A percentile compares a stretch with the other conserved stretches of the same genome.
Conservation (phyloP, 2,329 filamentous ascomycete genomes). For the Alternaria triticina region DNA sequence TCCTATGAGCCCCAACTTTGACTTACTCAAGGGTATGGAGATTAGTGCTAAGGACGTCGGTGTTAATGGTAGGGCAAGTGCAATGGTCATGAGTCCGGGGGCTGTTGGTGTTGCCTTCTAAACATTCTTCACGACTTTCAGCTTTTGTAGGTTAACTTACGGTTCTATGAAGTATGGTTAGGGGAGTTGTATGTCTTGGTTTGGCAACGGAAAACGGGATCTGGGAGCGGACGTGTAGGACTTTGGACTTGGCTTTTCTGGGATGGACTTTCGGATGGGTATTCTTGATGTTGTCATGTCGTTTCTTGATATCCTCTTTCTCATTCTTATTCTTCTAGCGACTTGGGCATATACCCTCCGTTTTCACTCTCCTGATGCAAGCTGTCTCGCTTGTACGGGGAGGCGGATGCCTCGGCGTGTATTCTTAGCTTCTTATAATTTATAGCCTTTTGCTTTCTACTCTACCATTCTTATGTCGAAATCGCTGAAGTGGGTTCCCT, state of each 20-base stretch:
- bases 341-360: conserved; percentile 20
- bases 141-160: not conserved
- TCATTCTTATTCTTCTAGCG: not conserved
- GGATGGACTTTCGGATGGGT: not conserved
- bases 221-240: not conserved
- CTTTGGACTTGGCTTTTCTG: not conserved
- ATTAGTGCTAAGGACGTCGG: conserved; percentile 29
- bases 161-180: not conserved
- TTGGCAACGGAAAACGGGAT: not conserved
- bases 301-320: not conserved
- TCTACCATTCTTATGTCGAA: accelerated
- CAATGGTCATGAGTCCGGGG: conserved; percentile 18
- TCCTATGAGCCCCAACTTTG: conserved; percentile 34
- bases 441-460: conserved; percentile 7
- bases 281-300: not conserved
- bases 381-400: conserved; percentile 7
- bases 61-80: conserved; percentile 14
- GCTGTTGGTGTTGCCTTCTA: conserved; percentile 47
- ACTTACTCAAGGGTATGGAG: conserved; percentile 41
- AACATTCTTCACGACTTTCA: not conserved
- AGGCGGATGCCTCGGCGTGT: conserved; percentile 10
- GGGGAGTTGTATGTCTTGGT: not conserved
- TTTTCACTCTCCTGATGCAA: not conserved
- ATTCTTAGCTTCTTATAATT: conserved; percentile 1
- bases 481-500: not conserved